Percentiles rank a stretch among this genome's conserved stretches.
Conservation (phyloP, 2,329 filamentous ascomycete genomes). For the Pseudopyricularia javanii region DNA sequence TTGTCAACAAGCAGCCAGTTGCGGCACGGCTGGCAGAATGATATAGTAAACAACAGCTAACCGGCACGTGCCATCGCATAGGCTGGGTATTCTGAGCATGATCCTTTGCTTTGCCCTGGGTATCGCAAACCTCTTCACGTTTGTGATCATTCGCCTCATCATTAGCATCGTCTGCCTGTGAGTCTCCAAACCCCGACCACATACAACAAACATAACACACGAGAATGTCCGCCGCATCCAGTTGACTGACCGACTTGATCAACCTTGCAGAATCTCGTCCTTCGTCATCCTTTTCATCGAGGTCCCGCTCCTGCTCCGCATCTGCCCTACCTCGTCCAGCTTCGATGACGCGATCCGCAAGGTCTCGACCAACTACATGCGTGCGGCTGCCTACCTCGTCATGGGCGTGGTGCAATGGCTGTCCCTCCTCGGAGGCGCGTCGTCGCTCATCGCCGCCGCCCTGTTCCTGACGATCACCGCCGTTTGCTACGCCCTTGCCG, state of each 20-base stretch:
- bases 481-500: slow-evolving; percentile 70
- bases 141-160: slow-evolving; percentile 32
- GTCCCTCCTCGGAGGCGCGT: slow-evolving; percentile 52
- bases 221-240: background rate
- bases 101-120: slow-evolving; percentile 59
- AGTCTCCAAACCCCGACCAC: slow-evolving; percentile 13
- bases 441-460: slow-evolving; percentile 75
- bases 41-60: slow-evolving; percentile 6
- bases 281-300: slow-evolving; percentile 76
- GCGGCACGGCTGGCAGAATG: no score
- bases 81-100: slow-evolving; percentile 60
- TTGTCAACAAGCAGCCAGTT: no score
- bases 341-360: slow-evolving; percentile 86
- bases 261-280: slow-evolving; percentile 43
- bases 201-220: background rate
- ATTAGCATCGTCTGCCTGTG: slow-evolving; percentile 43
- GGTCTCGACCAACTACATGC: slow-evolving; percentile 95
- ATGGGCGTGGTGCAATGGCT: slow-evolving; percentile 82
- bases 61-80: slow-evolving; percentile 17
- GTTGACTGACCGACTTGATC: background rate
- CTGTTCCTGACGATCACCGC: slow-evolving; percentile 68
- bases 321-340: slow-evolving; percentile 83
- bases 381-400: slow-evolving; percentile 70
- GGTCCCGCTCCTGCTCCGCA: slow-evolving; percentile 86
- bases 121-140: slow-evolving; percentile 54